Conservation (phyloP, 2,329 filamentous ascomycete genomes). For the Ceratocystis alfenasii region DNA sequence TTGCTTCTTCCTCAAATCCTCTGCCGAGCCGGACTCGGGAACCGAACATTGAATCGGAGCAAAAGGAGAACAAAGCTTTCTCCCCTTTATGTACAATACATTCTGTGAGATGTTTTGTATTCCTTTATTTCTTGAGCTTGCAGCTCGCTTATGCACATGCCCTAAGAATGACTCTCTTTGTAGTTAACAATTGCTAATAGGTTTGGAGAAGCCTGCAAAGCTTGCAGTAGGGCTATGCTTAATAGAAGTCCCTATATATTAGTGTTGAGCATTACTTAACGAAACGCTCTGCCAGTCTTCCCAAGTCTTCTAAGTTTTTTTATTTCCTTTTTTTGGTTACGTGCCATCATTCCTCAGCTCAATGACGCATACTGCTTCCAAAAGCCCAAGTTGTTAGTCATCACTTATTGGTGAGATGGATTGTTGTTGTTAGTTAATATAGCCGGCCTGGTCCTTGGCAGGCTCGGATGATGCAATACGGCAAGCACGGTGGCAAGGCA, state of each 20-base stretch:
- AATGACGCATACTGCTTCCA: too few relatives aligned
- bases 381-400: neutral
- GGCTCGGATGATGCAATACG: neutral
- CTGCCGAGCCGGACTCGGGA: neutral
- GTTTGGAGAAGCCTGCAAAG: neutral
- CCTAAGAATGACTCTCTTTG: neutral
- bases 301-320: neutral
- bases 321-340: neutral
- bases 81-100: neutral
- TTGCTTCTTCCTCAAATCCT: neutral
- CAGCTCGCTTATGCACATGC: conserved; percentile 2
- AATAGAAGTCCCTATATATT: neutral
- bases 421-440: neutral
- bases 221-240: neutral
- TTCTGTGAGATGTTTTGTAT: neutral
- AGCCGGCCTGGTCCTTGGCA: neutral
- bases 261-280: neutral
- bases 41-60: neutral
- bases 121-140: neutral
- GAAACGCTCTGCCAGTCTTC: neutral
- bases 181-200: neutral
- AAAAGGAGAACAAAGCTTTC: neutral
- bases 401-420: neutral
- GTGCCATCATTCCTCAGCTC: too few relatives aligned
- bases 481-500: neutral